Evolutionary conservation across 2,329 filamentous ascomycete species (phyloP), one percentile per base, ranked within the genome.

Genomic region (Blastomyces parvus): DNA sequence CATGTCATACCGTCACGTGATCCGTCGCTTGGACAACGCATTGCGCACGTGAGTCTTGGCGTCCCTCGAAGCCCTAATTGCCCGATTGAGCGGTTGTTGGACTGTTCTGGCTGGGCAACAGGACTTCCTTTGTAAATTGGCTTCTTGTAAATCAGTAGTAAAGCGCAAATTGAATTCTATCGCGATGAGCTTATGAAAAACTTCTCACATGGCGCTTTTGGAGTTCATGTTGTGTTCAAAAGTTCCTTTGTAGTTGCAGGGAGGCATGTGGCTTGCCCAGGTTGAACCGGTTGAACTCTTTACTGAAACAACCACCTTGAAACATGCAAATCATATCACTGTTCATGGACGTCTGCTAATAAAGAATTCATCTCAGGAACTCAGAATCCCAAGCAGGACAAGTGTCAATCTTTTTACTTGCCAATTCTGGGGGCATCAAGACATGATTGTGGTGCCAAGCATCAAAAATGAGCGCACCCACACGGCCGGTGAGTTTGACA

Each of bases 1-100:
- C 68, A 64, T 69, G 69, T 66, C 62, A 63, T 17, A 9, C 6
- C 9, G 13, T 57, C 60, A 59, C 61, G 61, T 50, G 61, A 40
- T 17, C 46, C 9, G 61, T 59, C 53, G 56, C 42, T 30, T 27
- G 22, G 61, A 59, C 61, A 63, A 59, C 61, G 61, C 52, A 36
- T 11, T 7, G 8, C 8, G 27, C 27, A 53, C 50, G 27, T 38
- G n/a, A 40, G 44, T 61, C 44, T 46, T 46, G 44, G 44, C 44
- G 40, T 17, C 40, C 40, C 40, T 14, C 11, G 7, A 42, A 13
- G 40, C 40, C 40, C 40, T 13, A 42, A 42, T 9, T 36, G 1
- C 33, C 33, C 33, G 33, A 36, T 36, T 9, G 7, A 9, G 33
- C 7, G 1, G 33, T 9, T 36, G 4, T 9, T 6, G 7, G 33